Evolutionary conservation across 441 rosid genomes (phyloP), one percentile per base, ranked within the genome.

Genomic region (Populus tomentosa): DNA sequence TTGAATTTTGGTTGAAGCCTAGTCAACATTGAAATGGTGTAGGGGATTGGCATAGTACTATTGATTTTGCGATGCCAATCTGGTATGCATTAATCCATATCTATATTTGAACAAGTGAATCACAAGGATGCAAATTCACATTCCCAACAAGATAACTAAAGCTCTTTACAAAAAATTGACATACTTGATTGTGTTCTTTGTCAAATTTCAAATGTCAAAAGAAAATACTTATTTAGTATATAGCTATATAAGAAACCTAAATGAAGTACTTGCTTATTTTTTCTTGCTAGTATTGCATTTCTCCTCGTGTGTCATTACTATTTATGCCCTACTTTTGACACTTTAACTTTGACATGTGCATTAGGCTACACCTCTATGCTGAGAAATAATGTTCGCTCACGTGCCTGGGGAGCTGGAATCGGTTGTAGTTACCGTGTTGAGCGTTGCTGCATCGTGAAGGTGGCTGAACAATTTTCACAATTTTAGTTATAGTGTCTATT

Each of bases 331-430:
- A 24, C 70, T 69, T 80, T 53, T 70, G 35, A 76, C 42, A 13
- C 62, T 67, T 67, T 72, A 69, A 67, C 78, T 81, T 68, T 64
- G 67, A 69, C 21, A 38, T 67, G 72, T 85, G 62, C 78, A 32
- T 72, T 77, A 92, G 99, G 95, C 85, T 97, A 97, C 81, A 87
- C 92, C 63, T 93, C 98, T 46, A 93, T 91, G 87, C 89, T 94
- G 81, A 89, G 99, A 84, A 96, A 96, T 85, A 94, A 90, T 86
- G 97, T 97, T 38, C 98, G 98, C 23, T 97, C 99, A 79, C 95
- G 99, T 82, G 97, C 98, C 23, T 97, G 99, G 99, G 98, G 99
- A 82, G 98, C 98, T 80, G 99, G 98, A 82, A 97, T 95, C 72
- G 95, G 96, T 70, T 97, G 98, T 84, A 97, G 99, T 80, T 97